Percentiles rank a stretch among this genome's conserved stretches.
phyloP scores from a whole-genome alignment of 495 filamentous ascomycete species.

The Peziza echinospora region DNA sequence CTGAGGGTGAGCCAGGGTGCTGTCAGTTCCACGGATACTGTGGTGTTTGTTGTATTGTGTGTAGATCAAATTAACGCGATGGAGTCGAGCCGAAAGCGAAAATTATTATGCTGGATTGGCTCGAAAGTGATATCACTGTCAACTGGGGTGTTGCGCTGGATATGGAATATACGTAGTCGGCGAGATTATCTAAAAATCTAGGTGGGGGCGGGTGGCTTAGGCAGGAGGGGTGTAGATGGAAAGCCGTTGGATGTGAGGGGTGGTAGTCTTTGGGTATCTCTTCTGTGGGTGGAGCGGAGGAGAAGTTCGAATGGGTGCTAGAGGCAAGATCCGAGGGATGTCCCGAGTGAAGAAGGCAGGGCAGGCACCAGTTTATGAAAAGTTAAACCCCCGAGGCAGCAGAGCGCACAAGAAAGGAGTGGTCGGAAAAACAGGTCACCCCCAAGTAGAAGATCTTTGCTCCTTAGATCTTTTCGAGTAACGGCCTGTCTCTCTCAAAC shows the following conservation, averaged over 20 bases:
- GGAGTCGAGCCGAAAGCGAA: no score
- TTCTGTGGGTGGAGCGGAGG: not conserved
- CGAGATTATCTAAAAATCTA: not conserved
- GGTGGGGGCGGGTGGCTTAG: not conserved
- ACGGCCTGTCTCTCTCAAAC: not conserved
- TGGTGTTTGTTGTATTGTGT: no score
- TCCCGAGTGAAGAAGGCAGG: not conserved
- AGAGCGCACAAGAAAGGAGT: not conserved
- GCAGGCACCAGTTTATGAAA: not conserved
- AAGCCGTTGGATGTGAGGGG: not conserved
- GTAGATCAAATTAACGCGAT: no score
- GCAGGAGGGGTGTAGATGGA: not conserved
- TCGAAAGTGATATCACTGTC: no score
- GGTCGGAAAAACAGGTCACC: not conserved
- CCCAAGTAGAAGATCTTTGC: not conserved
- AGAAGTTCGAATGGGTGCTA: not conserved
- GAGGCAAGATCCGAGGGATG: not conserved
- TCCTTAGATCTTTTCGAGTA: not conserved
- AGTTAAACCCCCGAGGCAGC: not conserved
- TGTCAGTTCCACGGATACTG: no score
- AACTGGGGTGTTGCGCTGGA: no score
- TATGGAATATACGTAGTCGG: not conserved
- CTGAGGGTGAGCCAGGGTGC: no score
- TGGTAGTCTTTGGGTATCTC: not conserved
- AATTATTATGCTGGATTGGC: no score